These are phyloP conservation scores for Ceratopteris richardii DNA, from an alignment of 75 land plant species.

Conservation along the genomic window DNA sequence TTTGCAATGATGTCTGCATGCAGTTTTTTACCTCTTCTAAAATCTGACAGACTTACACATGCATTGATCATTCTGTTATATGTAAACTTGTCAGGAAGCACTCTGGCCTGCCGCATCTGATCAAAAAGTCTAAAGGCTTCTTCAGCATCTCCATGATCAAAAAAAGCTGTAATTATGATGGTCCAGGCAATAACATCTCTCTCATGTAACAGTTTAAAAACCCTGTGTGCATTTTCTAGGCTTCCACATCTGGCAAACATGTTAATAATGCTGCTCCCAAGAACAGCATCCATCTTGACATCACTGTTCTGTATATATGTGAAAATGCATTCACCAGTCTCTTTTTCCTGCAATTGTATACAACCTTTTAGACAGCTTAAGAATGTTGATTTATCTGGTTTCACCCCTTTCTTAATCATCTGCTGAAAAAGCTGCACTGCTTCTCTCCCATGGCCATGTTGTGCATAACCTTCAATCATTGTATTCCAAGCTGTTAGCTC, in stretches of 20 bases:
- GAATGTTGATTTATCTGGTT: slow-evolving; percentile 5
- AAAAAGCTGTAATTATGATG: slow-evolving; percentile 14
- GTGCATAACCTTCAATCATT: slow-evolving; percentile 1
- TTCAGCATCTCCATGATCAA: slow-evolving; percentile 1
- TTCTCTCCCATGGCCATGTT: background rate
- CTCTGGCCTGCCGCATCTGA: slow-evolving; percentile 1
- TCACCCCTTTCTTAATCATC: slow-evolving; percentile 3
- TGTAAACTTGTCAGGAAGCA: slow-evolving; percentile 10
- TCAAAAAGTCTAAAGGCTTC: slow-evolving; percentile 15
- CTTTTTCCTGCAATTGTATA: slow-evolving; percentile 4
- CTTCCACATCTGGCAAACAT: slow-evolving; percentile 20
- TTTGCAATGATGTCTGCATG: background rate
- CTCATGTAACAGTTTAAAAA: slow-evolving; percentile 4
- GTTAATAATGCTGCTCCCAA: slow-evolving; percentile 8
- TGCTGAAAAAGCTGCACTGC: slow-evolving; percentile 1
- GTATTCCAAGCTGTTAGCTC: slow-evolving; percentile 3
- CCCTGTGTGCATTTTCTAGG: slow-evolving; percentile 12
- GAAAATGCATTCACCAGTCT: slow-evolving; percentile 2
- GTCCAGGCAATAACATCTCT: slow-evolving; percentile 15
- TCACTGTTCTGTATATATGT: slow-evolving; percentile 2
- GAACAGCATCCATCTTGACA: slow-evolving; percentile 9
- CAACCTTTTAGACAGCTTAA: slow-evolving; percentile 8
- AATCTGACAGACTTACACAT: slow-evolving; percentile 2
- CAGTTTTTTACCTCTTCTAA: background rate
- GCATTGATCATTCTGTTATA: slow-evolving; percentile 1